Conservation (phyloP, 2,329 filamentous ascomycete genomes). For the Triangularia setosa region DNA sequence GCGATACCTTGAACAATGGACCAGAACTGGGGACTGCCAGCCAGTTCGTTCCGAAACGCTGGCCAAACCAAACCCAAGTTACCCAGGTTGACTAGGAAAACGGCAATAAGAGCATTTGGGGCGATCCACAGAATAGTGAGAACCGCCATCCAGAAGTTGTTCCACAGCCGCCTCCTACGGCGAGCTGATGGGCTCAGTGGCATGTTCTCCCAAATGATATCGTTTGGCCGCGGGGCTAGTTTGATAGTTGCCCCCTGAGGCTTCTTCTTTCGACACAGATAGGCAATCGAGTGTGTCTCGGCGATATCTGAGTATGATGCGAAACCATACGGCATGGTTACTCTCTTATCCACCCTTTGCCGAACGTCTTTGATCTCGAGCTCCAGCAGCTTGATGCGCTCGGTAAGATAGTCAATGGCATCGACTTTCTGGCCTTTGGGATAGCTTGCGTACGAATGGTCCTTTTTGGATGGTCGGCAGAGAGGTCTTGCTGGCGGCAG, state of each 20-base stretch:
- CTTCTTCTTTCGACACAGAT: constrained; percentile 73
- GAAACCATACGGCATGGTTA: constrained; percentile 88
- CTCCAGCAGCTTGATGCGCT: constrained; percentile 79
- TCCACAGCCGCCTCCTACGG: constrained; percentile 69
- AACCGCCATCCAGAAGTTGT: constrained; percentile 76
- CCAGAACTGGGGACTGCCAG: constrained; percentile 65
- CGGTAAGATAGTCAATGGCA: constrained; percentile 88
- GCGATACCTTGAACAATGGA: constrained; percentile 87
- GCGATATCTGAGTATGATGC: constrained; percentile 87
- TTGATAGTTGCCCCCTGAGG: constrained; percentile 72
- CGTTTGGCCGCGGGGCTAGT: constrained; percentile 80
- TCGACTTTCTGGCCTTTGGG: constrained; percentile 74
- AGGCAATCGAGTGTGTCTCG: constrained; percentile 85
- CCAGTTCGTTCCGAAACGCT: constrained; percentile 64
- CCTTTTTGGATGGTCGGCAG: constrained; percentile 76
- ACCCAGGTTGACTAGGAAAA: constrained; percentile 82
- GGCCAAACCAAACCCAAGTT: constrained; percentile 80
- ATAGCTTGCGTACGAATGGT: constrained; percentile 62
- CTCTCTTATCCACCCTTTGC: constrained; percentile 76
- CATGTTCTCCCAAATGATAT: constrained; percentile 96
- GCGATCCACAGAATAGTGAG: constrained; percentile 84
- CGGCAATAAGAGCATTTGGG: constrained; percentile 89
- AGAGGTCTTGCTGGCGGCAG: constrained; percentile 73
- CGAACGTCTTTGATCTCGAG: constrained; percentile 79
- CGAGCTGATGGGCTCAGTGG: constrained; percentile 64